These are phyloP conservation scores for Neurospora crassa DNA, from an alignment of 2,329 filamentous ascomycete species.

Conservation along the genomic window DNA sequence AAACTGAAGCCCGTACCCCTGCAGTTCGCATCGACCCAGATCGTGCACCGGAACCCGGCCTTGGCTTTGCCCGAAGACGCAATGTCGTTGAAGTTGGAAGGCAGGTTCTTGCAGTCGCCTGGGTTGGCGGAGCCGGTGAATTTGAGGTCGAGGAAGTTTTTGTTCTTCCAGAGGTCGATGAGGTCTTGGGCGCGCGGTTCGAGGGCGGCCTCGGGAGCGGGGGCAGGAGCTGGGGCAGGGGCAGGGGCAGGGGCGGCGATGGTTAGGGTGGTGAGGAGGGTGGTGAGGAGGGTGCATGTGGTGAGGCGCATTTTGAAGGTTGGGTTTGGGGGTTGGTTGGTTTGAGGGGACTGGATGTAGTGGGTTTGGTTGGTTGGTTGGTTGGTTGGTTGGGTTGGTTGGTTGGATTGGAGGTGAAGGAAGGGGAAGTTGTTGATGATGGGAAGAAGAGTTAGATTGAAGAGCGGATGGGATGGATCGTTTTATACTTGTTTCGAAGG, in stretches of 20 bases:
- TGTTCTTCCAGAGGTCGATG: conserved; percentile 9
- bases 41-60: conserved; percentile 7
- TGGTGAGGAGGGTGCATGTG: not conserved
- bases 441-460: not conserved
- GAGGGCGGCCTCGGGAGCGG: not conserved
- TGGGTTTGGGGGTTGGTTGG: not conserved
- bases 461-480: not conserved
- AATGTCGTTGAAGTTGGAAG: conserved; percentile 6
- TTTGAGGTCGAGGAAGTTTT: conserved; percentile 9
- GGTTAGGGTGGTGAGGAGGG: conserved; percentile 1
- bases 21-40: conserved; percentile 10
- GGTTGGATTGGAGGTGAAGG: not conserved
- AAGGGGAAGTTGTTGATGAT: not conserved
- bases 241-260: not conserved
- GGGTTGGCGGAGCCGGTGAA: conserved; percentile 7
- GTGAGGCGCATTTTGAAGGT: conserved; percentile 7
- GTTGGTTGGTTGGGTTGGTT: not conserved
- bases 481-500: not conserved
- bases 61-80: conserved; percentile 4
- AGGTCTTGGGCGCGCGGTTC: conserved; percentile 1
- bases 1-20: conserved; percentile 7
- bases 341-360: too few relatives aligned
- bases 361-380: too few relatives aligned
- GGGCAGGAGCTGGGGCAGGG: not conserved
- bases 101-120: conserved; percentile 7